Base-by-base conservation (phyloP, 306 rosid species). In the Hylodesmum podocarpum region DNA sequence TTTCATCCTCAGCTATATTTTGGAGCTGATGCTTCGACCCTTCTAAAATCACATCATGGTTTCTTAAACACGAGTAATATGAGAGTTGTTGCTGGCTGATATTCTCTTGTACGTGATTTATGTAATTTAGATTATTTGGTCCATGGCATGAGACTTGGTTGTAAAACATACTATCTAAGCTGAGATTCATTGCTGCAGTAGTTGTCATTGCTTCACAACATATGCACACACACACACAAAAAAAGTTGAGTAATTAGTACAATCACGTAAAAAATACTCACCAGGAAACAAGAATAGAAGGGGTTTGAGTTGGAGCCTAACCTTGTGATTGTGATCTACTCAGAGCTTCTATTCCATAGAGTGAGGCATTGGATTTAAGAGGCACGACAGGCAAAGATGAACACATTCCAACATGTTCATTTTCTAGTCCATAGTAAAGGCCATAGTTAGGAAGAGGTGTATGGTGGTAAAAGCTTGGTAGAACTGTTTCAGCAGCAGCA, bases 331-430 rank as follows among this genome's bases (percentile, higher is more conserved):
- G 91, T 40, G 90, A 75, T 31, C 84, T 85, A 70, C 46, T 79
- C 22, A 81, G 82, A 63, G 91, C 84, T 78, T 90, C 93, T 88
- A 81, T 81, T 15, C 86, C 80, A 67, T 83, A 87, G 46, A 87
- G 89, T 37, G 92, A 87, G 13, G 85, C 87, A 72, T 89, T 90
- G 24, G 97, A 89, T 66, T 91, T 89, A n/a, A 87, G 86, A 3
- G 94, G 94, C 88, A 89, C 80, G 34, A 76, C 70, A 72, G 93
- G 81, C 37, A 89, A 27, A 39, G 85, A 80, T 54, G 94, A 75
- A 77, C 72, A 87, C 54, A 86, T 79, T 44, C 82, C 86, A 70
- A 61, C 78, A 46, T 78, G 74, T 49, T 85, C 84, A 50, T 80
- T 85, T 75, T 85, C 86, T n/a, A 81, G 79, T 4, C 82, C 91